phyloP scores from a whole-genome alignment of 2,329 filamentous ascomycete species.

The Neofusicoccum laricinum region DNA sequence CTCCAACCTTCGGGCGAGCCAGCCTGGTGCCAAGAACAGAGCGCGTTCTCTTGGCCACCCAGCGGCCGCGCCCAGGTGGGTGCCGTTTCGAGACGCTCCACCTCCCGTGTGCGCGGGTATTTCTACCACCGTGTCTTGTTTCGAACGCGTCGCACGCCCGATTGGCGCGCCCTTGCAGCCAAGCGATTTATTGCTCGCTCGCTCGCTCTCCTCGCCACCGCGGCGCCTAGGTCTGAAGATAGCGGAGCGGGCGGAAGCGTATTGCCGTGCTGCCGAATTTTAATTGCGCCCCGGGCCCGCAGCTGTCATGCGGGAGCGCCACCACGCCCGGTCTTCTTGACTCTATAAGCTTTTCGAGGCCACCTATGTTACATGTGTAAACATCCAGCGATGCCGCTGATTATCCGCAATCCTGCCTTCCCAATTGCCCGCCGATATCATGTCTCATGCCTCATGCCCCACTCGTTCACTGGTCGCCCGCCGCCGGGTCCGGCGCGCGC shows the following conservation, averaged over 20 bases:
- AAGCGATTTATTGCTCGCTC: not conserved
- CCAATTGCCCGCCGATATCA: not conserved
- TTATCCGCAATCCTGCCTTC: slow-evolving; percentile 1
- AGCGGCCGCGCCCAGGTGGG: not conserved
- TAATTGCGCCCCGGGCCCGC: slow-evolving; percentile 3
- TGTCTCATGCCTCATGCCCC: slow-evolving; percentile 5
- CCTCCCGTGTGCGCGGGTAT: not conserved
- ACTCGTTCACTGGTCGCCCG: slow-evolving; percentile 18
- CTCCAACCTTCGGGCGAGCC: not conserved
- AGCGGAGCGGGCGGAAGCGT: not conserved
- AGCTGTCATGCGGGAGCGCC: slow-evolving; percentile 4
- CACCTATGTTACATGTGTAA: slow-evolving; percentile 14
- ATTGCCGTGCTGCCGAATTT: slow-evolving; percentile 1
- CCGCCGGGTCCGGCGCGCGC: slow-evolving; percentile 31
- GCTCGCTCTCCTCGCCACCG: not conserved
- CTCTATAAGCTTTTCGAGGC: slow-evolving; percentile 14
- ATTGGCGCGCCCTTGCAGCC: slow-evolving; percentile 5
- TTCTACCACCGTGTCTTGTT: not conserved
- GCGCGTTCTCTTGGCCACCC: not conserved
- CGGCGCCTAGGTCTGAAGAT: not conserved
- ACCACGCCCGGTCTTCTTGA: not conserved
- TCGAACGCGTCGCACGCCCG: not conserved
- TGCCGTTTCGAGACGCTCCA: slow-evolving; percentile 9
- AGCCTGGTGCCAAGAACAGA: not conserved
- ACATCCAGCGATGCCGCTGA: not conserved